Evolutionary conservation across 768 basidiomycete species (phyloP), one percentile per base, ranked within the genome.

Genomic region (Lyophyllum shimeji): DNA sequence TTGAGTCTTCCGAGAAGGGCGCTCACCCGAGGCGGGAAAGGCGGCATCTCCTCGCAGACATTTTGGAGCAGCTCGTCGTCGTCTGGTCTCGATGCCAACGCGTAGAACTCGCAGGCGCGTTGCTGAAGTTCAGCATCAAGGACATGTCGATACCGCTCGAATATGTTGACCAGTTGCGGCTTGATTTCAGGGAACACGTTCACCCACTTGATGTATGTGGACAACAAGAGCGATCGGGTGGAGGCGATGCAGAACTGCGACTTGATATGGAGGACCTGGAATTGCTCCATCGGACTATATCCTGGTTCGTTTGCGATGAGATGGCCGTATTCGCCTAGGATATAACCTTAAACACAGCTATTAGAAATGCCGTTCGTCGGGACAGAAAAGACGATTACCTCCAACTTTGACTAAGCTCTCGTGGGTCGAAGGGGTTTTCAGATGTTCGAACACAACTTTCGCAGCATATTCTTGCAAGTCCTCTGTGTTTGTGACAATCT

Each of bases 141-240:
- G 44, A 98, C 93, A 65, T 96, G 93, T n/a, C 94, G 87, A 67
- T 97, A 98, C 15, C 95, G 92, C 64, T 98, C 95, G 63, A 99
- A 97, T 63, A 98, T 93, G 69, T 88, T 90, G 68, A 98, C 65
- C 25, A 99, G 83, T 62, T 98, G 95, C 7, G 87, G 82, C 64
- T 95, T 97, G 74, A 99, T 97, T 71, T 99, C 97, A 18, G 97
- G 97, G 72, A 98, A 99, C 54, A 99, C 92, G 69, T 99, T 99
- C 60, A 97, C 94, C 96, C 96, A 98, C 82, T 99, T 99, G 76
- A 98, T 89, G 69, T 99, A 99, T 0, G 97, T 98, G 11, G 97
- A 96, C 33, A 99, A 79, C 24, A 99, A 83, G 27, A 99, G 79
- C 0, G 95, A 89, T 31, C 96, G 85, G 7, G 97, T 98, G 27